Percentiles rank a stretch among this genome's conserved stretches.
Evolutionary conservation across 164 flowering plant genomes (phyloP).

Genomic region (Buxus sempervirens): DNA sequence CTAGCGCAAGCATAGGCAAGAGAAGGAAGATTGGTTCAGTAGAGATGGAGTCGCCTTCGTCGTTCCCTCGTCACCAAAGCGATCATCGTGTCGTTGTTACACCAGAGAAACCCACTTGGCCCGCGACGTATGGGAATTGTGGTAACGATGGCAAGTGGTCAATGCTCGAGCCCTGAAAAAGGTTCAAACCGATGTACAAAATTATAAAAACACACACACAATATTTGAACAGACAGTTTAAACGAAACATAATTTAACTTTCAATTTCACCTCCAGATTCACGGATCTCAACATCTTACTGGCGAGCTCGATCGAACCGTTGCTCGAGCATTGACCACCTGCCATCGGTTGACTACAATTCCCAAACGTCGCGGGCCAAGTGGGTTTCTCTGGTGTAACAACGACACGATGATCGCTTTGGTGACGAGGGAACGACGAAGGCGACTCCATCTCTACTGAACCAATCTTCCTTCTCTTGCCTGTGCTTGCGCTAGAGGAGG

Average conservation of each 20-base stretch:
- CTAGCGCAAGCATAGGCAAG: constrained; percentile 10
- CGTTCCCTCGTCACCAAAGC: constrained; percentile 23
- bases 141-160: neutral
- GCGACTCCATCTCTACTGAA: constrained; percentile 10
- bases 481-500: constrained; percentile 8
- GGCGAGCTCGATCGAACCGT: neutral
- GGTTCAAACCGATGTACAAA: neutral
- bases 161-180: constrained; percentile 29
- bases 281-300: neutral
- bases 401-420: constrained; percentile 17
- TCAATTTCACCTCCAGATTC: constrained; percentile 28
- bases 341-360: constrained; percentile 3
- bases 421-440: constrained; percentile 24
- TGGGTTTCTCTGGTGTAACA: constrained; percentile 6
- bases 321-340: neutral
- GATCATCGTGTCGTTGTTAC: constrained; percentile 14
- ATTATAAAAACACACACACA: neutral
- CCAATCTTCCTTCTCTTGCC: constrained; percentile 22
- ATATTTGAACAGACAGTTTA: neutral
- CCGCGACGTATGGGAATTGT: constrained; percentile 11
- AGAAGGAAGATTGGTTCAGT: constrained; percentile 20
- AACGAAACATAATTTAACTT: neutral
- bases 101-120: constrained; percentile 7
- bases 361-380: constrained; percentile 9
- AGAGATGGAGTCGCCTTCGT: constrained; percentile 13